Evolutionary conservation across 2,329 filamentous ascomycete species (phyloP), one percentile per base, ranked within the genome.

Genomic region (Curvularia spicifera): DNA sequence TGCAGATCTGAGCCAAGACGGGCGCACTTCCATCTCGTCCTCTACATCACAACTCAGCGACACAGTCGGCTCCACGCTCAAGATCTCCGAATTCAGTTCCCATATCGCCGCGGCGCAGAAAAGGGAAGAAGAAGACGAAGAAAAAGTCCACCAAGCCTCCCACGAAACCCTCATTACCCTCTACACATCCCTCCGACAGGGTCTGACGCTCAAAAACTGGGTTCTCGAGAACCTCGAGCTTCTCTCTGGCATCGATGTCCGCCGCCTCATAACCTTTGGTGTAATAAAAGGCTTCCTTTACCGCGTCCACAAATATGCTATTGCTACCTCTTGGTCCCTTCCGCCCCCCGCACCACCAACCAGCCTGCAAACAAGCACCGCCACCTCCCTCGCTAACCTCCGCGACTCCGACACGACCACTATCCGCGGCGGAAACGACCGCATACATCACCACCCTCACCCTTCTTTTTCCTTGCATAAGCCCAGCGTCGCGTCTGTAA

Each of bases 281-380:
- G 85, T 97, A 58, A 96, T 98, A 76, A 98, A 98, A 78, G 93
- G 94, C 15, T 91, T 96, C 66, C 79, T 99, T 24, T 97, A 97
- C 77, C 87, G 95, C 33, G 89, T 97, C 40, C 92, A 98, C 79
- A 96, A 95, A 75, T 96, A 96, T 73, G 90, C 92, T 28, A 86
- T 96, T 53, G 86, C 84, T 12, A 70, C 64, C 4, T 62, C 61
- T 1, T 51, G 58, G 6, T 39, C 53, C 1, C 28, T 73, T 6
- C 67, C 71, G 15, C 67, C 70, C 5, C 67, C 70, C 7, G 71
- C 69, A 8, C 70, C 70, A 42, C 70, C 71, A 4, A 67, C 68
- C 3, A 68, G 66, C 20, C 57, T 73, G 4, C 66, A 70, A 33
- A 65, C 66, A 8, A 64, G 61, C 18, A 56, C 67, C 9, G 61